phyloP scores from a whole-genome alignment of 2,329 filamentous ascomycete genomes.

The Stenocarpella maydis region DNA sequence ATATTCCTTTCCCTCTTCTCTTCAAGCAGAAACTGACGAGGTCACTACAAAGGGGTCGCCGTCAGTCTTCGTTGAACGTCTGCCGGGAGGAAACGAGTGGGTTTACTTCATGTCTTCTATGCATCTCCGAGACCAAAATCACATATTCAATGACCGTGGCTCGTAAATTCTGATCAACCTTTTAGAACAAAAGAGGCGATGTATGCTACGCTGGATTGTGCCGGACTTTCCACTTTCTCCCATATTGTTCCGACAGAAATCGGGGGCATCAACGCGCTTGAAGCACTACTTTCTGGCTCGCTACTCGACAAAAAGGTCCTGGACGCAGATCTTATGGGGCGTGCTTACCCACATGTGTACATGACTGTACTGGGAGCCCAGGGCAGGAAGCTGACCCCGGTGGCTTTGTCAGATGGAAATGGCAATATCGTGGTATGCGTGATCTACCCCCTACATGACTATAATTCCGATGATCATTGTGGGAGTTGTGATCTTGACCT shows the following conservation, averaged over 20 bases:
- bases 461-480: no score
- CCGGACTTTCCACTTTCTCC: not conserved
- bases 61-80: conserved; percentile 2
- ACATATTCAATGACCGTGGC: not conserved
- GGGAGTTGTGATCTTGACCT: not conserved
- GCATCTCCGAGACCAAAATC: rapidly evolving
- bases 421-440: not conserved
- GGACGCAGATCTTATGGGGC: conserved; percentile 7
- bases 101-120: not conserved
- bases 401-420: not conserved
- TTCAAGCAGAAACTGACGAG: not conserved
- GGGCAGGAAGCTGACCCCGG: conserved; percentile 1
- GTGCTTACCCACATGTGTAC: not conserved
- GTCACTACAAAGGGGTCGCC: not conserved
- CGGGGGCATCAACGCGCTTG: conserved; percentile 12
- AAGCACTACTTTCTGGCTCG: not conserved
- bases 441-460: no score
- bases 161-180: not conserved
- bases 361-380: conserved; percentile 8
- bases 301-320: not conserved
- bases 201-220: not conserved
- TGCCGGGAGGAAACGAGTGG: not conserved
- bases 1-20: not conserved
- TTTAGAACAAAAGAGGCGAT: conserved; percentile 4
- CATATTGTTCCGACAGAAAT: conserved; percentile 16